Evolutionary conservation across 2,329 filamentous ascomycete genomes (phyloP), one percentile per base, ranked within the genome.

Genomic region (Calonectria henricotiae): DNA sequence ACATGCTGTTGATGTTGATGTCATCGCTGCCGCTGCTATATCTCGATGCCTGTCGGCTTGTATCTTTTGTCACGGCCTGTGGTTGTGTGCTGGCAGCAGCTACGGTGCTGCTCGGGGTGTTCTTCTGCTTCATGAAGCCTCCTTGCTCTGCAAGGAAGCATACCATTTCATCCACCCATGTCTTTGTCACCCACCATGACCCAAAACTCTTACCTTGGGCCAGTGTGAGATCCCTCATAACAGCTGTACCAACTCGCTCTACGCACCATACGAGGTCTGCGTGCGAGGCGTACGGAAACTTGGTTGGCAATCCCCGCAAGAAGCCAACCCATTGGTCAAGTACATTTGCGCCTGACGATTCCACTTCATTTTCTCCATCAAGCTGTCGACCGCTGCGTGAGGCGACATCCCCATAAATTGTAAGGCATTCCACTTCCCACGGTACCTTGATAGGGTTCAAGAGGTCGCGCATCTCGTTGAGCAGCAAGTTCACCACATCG

Each of bases 151-250:
- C 94, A 75, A 98, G 86, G 88, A 97, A 98, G 68, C 93, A 88
- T 61, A 95, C 90, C 94, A 97, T 97, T 83, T 98, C 96, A 78
- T 98, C 95, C 63, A 98, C 89, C 87, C 96, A 98, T 68, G 96
- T 95, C 81, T 98, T 98, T 4, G 95, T 95, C 68, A 98, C 93
- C 94, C 94, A 96, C 94, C 94, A 97, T 6, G 93, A 92, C n/a
- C 93, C 92, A 78, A 96, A 97, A 78, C 93, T 95, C 79, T 92
- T 90, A 20, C 92, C 93, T 73, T 93, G 91, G 46, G 90, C 88
- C 62, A 96, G 91, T 0, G 94, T 96, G 68, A 97, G 89, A 76
- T 97, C 94, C 65, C 94, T 89, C 85, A 96, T 90, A 20, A 94
- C 92, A 23, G 93, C 91, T 8, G 92, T 94, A 13, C 93, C 92